Evolutionary conservation across 75 land plant species (phyloP), one percentile per base, ranked within the genome.

Genomic region (Selaginella tamariscina): DNA sequence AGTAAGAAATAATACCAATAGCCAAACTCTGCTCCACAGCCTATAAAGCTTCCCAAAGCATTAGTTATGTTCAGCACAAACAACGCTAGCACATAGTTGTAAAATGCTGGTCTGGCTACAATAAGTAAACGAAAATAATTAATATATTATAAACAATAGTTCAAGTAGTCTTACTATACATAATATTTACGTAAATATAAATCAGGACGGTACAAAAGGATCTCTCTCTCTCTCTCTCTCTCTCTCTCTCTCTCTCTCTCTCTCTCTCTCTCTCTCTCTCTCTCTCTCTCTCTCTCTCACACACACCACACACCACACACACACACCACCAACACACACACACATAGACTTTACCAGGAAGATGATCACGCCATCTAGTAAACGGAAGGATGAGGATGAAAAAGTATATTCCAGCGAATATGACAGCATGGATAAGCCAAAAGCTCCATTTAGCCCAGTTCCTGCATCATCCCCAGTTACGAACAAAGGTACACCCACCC

Each of bases 61-160:
- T 78, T 65, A 1, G 78, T 5, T 0, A 68, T 78, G 72, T 91
- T 87, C 65, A 87, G 56, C n/a, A 72, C 24, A 55, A 90, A 84
- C 81, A 95, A 82, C 24, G 78, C 68, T 22, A 65, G 31, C 5
- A 84, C 75, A 69, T 95, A 95, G 23, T 78, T 84, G 82, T 95
- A 87, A 73, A 95, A 95, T 27, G 97, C 73, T n/a, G 96, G 99
- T 68, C 96, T 78, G 24, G 89, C 99, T 84, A 91, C 73, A 83
- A 27, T n/a, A 27, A 39, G 49, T 5, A 39, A 39, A 39, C 49
- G 15, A 15, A 5, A 5, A 39, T 15, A 39, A 39, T 5, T 15
- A 15, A 39, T 5, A 39, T 5, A 15, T 39, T 39, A 2, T 5
- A 59, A 59, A 5, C 8, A 59, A 23, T 2, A 59, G 21, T 5